Evolutionary conservation across 2,329 filamentous ascomycete genomes (phyloP).

Genomic region (Aureobasidium sp.): DNA sequence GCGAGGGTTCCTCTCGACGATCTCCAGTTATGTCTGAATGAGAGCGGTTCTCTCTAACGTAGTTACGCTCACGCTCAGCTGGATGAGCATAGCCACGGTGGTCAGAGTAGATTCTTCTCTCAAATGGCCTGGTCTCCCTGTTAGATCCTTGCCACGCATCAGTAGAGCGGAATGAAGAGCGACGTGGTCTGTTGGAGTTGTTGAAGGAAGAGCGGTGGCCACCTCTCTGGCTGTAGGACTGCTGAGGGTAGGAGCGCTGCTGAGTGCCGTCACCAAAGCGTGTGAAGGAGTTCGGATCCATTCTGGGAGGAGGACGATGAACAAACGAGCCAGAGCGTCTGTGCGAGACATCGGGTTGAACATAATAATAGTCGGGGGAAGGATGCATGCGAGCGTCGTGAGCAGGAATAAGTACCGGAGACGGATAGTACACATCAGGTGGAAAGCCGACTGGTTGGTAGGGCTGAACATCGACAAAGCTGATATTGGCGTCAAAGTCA

Average conservation of each 20-base stretch:
- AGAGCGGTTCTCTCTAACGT: background rate
- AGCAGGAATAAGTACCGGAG: background rate
- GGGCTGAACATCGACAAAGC: background rate
- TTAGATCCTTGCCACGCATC: background rate
- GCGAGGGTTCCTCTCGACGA: background rate
- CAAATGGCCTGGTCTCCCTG: background rate
- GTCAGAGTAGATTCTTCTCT: background rate
- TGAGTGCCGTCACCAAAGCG: background rate
- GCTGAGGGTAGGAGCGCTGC: background rate
- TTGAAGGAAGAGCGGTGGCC: background rate
- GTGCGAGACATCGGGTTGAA: background rate
- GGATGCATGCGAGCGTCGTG: background rate
- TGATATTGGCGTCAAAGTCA: background rate
- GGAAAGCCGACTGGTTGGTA: background rate
- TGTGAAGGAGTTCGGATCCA: constrained; percentile 3
- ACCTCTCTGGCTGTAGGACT: background rate
- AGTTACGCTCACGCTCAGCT: background rate
- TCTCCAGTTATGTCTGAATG: background rate
- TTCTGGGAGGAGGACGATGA: background rate
- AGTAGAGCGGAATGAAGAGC: background rate
- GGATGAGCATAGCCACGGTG: background rate
- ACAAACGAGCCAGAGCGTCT: background rate
- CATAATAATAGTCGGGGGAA: background rate
- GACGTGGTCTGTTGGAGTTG: background rate
- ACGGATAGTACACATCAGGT: background rate